These are phyloP conservation scores for Aegle marmelos DNA, from an alignment of 345 rosid species.

Conservation along the genomic window DNA sequence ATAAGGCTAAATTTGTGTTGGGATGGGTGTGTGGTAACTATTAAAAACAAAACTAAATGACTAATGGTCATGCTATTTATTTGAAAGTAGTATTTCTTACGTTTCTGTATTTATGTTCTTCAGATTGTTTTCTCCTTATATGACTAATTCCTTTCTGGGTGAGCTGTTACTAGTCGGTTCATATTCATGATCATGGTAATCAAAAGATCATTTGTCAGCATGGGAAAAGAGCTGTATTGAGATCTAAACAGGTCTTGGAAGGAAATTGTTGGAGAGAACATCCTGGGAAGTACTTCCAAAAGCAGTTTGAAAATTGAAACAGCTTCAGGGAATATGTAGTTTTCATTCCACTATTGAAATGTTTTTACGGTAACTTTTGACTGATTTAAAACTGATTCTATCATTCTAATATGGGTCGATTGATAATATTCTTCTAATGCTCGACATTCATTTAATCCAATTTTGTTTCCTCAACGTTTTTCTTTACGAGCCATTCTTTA, in stretches of 20 bases:
- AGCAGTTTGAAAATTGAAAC: not conserved
- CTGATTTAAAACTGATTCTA: not conserved
- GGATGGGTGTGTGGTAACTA: not conserved
- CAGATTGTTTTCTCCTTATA: not conserved
- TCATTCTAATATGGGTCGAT: not conserved
- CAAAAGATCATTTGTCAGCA: not conserved
- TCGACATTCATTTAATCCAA: not conserved
- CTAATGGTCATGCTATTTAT: not conserved
- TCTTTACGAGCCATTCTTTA: not conserved
- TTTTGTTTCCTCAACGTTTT: not conserved
- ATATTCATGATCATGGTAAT: not conserved
- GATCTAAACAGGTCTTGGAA: not conserved
- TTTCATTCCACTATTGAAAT: not conserved
- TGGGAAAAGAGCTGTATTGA: not conserved
- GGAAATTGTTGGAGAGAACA: not conserved
- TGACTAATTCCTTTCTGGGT: not conserved
- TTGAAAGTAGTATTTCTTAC: not conserved
- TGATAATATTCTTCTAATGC: not conserved
- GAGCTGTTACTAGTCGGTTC: not conserved
- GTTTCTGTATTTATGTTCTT: not conserved
- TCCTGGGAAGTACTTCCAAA: not conserved
- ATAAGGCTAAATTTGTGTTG: not conserved
- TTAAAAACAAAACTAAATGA: no score
- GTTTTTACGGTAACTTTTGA: not conserved
- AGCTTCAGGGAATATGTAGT: not conserved